Evolutionary conservation across 306 rosid species (phyloP).

Genomic region (Quercus engelmannii): DNA sequence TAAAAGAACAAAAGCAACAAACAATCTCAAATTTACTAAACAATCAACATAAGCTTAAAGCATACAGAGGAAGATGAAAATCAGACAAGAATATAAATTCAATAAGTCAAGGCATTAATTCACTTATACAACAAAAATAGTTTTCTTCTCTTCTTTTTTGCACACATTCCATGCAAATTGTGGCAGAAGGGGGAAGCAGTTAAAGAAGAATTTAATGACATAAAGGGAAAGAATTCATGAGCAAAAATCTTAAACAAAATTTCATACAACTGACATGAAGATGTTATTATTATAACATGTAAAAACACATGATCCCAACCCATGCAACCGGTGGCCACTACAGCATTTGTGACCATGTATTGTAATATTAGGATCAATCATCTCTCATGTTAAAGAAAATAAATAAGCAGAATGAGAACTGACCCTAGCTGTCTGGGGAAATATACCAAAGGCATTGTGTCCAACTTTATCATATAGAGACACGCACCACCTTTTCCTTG

Average conservation of each 20-base stretch:
- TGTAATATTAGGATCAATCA: background rate
- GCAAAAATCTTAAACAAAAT: background rate
- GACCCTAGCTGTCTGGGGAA: conserved; percentile 32
- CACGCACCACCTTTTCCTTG: conserved; percentile 43
- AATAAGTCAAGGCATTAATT: background rate
- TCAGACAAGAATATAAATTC: background rate
- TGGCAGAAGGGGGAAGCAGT: background rate
- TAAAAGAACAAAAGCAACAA: conserved; percentile 11
- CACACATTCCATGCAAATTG: too few species aligned
- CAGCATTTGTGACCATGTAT: background rate
- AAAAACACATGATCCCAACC: background rate
- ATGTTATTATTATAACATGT: background rate
- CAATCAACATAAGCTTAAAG: too few species aligned
- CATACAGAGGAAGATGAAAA: background rate
- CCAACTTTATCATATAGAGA: conserved; percentile 36
- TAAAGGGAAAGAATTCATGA: too few species aligned
- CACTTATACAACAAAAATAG: background rate
- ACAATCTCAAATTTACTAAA: too few species aligned
- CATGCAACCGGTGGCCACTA: background rate
- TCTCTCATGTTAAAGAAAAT: background rate
- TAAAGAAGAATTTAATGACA: background rate
- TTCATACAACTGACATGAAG: background rate
- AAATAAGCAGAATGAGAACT: conserved; percentile 11
- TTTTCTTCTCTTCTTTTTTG: background rate
- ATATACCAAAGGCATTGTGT: conserved; percentile 17